These are phyloP conservation scores for Hordeum marinum DNA, from an alignment of 176 grass and related monocot species.

Conservation along the genomic window DNA sequence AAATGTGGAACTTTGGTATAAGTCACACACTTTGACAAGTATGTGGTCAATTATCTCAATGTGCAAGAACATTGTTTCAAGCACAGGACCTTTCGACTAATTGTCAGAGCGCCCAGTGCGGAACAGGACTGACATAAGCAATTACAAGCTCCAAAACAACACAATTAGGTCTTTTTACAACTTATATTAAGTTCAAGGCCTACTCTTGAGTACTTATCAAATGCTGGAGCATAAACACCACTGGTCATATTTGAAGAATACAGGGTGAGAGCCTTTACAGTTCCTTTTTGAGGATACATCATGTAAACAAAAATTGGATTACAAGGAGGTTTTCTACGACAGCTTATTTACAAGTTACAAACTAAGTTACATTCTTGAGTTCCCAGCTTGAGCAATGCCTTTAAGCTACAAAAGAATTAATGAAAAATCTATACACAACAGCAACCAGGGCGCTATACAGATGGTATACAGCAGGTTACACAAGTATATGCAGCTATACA, in stretches of 20 bases:
- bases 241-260: background rate
- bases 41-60: background rate
- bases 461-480: conserved; percentile 28
- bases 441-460: background rate
- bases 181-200: conserved; percentile 9
- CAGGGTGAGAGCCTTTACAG: conserved; percentile 14
- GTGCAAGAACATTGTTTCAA: background rate
- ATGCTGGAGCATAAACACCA: background rate
- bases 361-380: conserved; percentile 29
- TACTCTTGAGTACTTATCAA: background rate
- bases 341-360: conserved; percentile 20
- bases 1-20: background rate
- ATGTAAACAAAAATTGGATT: conserved; percentile 19
- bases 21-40: background rate
- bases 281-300: conserved; percentile 23
- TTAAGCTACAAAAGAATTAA: conserved; percentile 22
- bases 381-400: conserved; percentile 20
- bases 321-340: conserved; percentile 24
- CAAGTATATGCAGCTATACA: conserved; percentile 22
- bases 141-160: conserved; percentile 12
- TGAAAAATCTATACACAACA: conserved; percentile 14
- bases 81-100: background rate
- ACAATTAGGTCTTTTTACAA: background rate
- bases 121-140: background rate
- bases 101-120: background rate